Conservation (phyloP, 202 grass and related monocot species). For the Cymbopogon flexuosus region DNA sequence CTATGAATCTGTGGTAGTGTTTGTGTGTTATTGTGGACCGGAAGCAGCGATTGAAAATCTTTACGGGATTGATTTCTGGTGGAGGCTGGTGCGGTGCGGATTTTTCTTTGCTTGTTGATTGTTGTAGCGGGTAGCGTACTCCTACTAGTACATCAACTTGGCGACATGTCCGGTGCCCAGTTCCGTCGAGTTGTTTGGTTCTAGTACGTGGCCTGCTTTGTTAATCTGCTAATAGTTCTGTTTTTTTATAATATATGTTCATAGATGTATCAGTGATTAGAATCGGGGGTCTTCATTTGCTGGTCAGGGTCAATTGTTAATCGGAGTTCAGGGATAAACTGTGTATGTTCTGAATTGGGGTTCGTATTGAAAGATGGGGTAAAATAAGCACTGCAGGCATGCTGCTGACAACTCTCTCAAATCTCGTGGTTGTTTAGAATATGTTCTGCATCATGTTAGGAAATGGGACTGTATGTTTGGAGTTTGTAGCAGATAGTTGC, state of each 20-base stretch:
- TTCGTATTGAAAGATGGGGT: background rate
- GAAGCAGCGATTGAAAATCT: background rate
- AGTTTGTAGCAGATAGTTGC: background rate
- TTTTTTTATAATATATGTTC: background rate
- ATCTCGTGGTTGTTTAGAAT: background rate
- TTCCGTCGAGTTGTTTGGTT: background rate
- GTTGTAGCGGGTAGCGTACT: background rate
- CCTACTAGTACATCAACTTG: background rate
- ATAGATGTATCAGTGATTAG: background rate
- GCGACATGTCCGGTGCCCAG: background rate
- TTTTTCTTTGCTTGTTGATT: background rate
- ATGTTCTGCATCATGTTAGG: background rate
- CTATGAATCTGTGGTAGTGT: background rate
- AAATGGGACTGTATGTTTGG: background rate
- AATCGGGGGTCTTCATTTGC: background rate
- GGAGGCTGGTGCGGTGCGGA: background rate
- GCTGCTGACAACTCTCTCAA: background rate
- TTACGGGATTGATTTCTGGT: background rate
- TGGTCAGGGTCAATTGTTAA: background rate
- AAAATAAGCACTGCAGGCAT: background rate
- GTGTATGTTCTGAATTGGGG: background rate
- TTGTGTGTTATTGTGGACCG: background rate
- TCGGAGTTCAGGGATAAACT: background rate
- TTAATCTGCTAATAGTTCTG: background rate
- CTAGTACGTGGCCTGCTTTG: background rate